Percentiles rank a stretch among this genome's conserved stretches.
phyloP scores from a whole-genome alignment of 139 green algal species.

The Chlamydomonas sphaeroides region DNA sequence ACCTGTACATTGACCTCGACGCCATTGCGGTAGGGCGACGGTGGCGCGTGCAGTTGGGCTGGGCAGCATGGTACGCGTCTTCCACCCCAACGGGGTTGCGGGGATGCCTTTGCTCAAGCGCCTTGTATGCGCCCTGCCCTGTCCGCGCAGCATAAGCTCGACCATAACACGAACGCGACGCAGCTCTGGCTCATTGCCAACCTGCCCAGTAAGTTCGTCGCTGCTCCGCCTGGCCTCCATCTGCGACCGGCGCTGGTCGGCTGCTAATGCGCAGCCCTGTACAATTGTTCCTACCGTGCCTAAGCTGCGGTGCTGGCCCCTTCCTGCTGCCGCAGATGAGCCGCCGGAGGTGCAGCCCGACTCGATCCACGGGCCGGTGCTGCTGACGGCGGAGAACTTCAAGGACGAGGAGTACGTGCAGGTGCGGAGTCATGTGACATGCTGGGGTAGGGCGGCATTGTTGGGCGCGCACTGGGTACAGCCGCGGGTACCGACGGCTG shows the following conservation, averaged over 20 bases:
- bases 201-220: conserved; percentile 46
- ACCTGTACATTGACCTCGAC: conserved; percentile 51
- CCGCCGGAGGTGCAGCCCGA: conserved; percentile 43
- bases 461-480: too few species aligned
- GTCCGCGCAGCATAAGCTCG: conserved; percentile 35
- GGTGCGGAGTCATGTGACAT: too few species aligned
- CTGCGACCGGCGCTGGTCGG: too few species aligned
- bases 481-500: too few species aligned
- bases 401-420: conserved; percentile 44
- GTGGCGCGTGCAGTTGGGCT: background rate
- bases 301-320: background rate
- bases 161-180: conserved; percentile 52
- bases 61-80: too few species aligned
- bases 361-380: conserved; percentile 52
- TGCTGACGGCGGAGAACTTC: conserved; percentile 47
- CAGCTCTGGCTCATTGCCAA: conserved; percentile 50
- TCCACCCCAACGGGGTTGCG: too few species aligned
- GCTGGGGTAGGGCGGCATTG: too few species aligned
- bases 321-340: conserved; percentile 29
- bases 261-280: too few species aligned
- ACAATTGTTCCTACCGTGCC: too few species aligned
- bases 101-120: too few species aligned
- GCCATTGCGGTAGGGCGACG: background rate
- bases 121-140: background rate
- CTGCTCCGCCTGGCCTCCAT: too few species aligned